Evolutionary conservation across 116 monocot species (phyloP), one percentile per base, ranked within the genome.

Genomic region (Papilionanthe hybrid): DNA sequence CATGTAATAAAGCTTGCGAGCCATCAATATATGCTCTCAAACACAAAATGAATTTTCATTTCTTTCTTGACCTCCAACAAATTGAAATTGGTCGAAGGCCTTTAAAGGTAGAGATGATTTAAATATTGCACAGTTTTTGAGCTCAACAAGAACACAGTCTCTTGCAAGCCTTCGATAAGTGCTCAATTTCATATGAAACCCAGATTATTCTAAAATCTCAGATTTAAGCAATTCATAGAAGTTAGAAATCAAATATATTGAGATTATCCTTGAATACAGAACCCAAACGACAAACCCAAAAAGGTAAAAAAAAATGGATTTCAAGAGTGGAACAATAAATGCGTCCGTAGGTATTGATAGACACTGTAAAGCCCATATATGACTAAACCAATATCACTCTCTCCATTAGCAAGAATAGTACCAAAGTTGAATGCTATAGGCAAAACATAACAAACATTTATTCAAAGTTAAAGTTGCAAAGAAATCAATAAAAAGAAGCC

Each of bases 111-210:
- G 42, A 73, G 43, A 73, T 43, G 73, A n/a, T 44, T 73, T 73
- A 20, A 73, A 43, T 73, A 2, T 73, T 43, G 73, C 73, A 73
- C 73, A 80, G 71, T 32, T 55, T 84, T 84, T 84, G 80, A 84
- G 84, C 83, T 78, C 80, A 44, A 42, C 44, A 45, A 45, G 67
- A 49, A 9, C 19, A n/a, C n/a, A 53, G 17, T 42, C 45, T 32
- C 84, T 58, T 44, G 57, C 75, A 84, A 85, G 81, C 85, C 85
- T 85, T 85, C 85, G 81, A 81, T 81, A 58, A 78, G 85, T 85
- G 85, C 85, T 55, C 73, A 73, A 73, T 44, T 73, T 69, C 29
- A 17, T 69, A 37, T 69, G 69, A 37, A 37, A 37, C 37, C 37
- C 3, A 37, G 37, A 29, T 69, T 37, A 69, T 69, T 69, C 12